Evolutionary conservation across 2,329 filamentous ascomycete genomes (phyloP).

Genomic region (Tympanopsis confertula): DNA sequence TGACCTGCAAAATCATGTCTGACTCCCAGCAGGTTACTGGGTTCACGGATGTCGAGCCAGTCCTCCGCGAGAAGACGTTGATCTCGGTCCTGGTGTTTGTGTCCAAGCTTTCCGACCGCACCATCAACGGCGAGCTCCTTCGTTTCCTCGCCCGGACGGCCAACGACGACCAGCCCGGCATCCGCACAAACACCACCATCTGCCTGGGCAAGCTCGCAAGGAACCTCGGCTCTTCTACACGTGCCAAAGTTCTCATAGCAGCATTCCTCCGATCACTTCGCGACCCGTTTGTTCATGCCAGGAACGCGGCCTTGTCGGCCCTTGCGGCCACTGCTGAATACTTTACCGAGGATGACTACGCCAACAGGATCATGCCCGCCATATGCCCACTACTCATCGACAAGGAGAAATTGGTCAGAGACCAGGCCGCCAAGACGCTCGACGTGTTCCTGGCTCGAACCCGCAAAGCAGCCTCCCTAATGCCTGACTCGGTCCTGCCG

Average conservation of each 20-base stretch:
- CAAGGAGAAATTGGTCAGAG: conserved; percentile 87
- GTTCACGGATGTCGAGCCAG: conserved; percentile 80
- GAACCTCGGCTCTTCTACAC: conserved; percentile 65
- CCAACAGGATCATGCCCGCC: conserved; percentile 68
- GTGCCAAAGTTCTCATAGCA: conserved; percentile 82
- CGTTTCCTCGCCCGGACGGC: conserved; percentile 88
- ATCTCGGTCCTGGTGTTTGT: conserved; percentile 89
- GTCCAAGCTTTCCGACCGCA: conserved; percentile 78
- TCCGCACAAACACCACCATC: conserved; percentile 95
- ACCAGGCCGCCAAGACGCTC: conserved; percentile 80
- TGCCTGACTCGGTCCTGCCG: conserved; percentile 72
- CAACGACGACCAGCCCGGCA: conserved; percentile 94
- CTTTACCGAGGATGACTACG: conserved; percentile 84
- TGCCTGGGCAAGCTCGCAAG: conserved; percentile 93
- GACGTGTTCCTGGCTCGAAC: conserved; percentile 76
- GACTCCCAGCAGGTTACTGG: conserved; percentile 56
- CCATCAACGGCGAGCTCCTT: conserved; percentile 84
- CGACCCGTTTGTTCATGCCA: conserved; percentile 88
- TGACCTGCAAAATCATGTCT: not conserved
- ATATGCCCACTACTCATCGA: conserved; percentile 80
- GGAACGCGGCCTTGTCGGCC: conserved; percentile 80
- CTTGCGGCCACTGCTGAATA: conserved; percentile 74
- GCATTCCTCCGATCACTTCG: conserved; percentile 81
- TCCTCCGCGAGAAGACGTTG: conserved; percentile 89
- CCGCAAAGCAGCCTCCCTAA: conserved; percentile 61